Evolutionary conservation across 2,329 filamentous ascomycete genomes (phyloP).

Genomic region (Pseudogymnoascus sp.): DNA sequence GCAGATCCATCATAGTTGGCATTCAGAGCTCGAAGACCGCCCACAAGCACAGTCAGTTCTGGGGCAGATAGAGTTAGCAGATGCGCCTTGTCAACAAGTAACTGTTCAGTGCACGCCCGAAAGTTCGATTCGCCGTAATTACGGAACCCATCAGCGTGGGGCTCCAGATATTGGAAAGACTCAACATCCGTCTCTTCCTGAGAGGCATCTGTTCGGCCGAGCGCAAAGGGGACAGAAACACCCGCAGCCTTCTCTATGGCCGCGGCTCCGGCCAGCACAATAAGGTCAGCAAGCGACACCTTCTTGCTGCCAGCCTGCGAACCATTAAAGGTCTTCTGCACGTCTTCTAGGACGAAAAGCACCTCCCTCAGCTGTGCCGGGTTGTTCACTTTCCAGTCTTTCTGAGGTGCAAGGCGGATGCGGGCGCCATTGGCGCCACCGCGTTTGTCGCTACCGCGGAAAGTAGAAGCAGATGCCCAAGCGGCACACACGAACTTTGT

Average conservation of each 20-base stretch:
- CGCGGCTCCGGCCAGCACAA: slow-evolving; percentile 64
- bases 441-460: slow-evolving; percentile 70
- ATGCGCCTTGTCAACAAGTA: slow-evolving; percentile 63
- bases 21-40: slow-evolving; percentile 61
- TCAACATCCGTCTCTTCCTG: slow-evolving; percentile 62
- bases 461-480: slow-evolving; percentile 63
- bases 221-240: slow-evolving; percentile 59
- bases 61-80: slow-evolving; percentile 62
- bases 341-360: no score
- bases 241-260: slow-evolving; percentile 65
- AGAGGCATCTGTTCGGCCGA: slow-evolving; percentile 63
- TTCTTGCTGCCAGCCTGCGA: no score
- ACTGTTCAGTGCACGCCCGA: slow-evolving; percentile 57
- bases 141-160: slow-evolving; percentile 66
- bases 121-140: slow-evolving; percentile 60
- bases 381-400: slow-evolving; percentile 68
- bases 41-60: slow-evolving; percentile 62
- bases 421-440: slow-evolving; percentile 74
- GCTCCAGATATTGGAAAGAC: slow-evolving; percentile 59
- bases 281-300: slow-evolving; percentile 69
- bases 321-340: no score
- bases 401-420: slow-evolving; percentile 64
- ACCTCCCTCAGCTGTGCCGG: slow-evolving; percentile 55
- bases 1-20: slow-evolving; percentile 63
- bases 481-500: slow-evolving; percentile 56